Percentiles rank a stretch among this genome's conserved stretches.
Evolutionary conservation across 1,284 basidiomycete genomes (phyloP).

Genomic region (Puccinia hordei): DNA sequence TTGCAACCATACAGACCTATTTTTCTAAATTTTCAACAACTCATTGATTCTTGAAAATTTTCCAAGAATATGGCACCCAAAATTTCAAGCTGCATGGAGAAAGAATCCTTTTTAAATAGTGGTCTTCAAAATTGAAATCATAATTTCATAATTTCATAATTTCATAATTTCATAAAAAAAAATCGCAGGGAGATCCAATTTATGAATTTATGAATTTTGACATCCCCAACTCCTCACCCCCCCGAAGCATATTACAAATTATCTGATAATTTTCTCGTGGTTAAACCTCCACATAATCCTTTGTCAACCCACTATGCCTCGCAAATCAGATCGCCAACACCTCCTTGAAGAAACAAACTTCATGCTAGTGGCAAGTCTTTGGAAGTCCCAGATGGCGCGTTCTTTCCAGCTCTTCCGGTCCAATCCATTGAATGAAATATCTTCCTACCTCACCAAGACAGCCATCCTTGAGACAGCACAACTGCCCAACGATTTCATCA

Average conservation of each 20-base stretch:
- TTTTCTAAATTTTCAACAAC: no score
- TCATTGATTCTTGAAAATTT: no score
- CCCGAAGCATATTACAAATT: no score
- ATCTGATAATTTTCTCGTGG: no score
- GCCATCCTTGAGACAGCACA: neutral
- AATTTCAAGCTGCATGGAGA: no score
- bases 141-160: neutral
- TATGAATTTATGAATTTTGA: no score
- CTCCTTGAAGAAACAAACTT: neutral
- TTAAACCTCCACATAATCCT: no score
- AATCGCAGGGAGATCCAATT: neutral
- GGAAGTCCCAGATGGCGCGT: neutral
- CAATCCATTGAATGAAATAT: neutral
- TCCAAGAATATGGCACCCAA: no score
- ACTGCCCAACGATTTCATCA: neutral
- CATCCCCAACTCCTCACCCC: no score
- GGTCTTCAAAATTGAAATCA: neutral
- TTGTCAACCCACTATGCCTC: neutral
- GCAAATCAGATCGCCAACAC: neutral
- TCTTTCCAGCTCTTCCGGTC: neutral
- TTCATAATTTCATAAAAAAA: slow-evolving; percentile 4
- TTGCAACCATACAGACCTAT: no score
- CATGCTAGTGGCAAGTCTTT: neutral
- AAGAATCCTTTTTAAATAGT: no score
- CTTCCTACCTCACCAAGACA: neutral